Evolutionary conservation across 2,329 filamentous ascomycete genomes (phyloP).

Genomic region (Xylaria sp.): DNA sequence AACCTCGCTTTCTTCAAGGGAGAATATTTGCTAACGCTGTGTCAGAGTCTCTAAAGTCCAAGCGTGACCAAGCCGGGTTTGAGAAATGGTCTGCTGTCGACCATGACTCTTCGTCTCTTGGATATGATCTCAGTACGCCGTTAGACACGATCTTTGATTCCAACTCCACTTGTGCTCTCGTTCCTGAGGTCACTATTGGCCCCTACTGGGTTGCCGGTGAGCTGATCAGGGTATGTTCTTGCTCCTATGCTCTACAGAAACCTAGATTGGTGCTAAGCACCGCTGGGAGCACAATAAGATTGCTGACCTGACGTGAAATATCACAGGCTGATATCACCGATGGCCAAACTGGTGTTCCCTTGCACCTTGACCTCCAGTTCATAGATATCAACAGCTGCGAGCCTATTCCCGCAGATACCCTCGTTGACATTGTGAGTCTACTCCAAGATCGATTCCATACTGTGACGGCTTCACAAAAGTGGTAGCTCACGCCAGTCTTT

Average conservation of each 20-base stretch:
- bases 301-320: slow-evolving; percentile 2
- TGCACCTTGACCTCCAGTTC: slow-evolving; percentile 55
- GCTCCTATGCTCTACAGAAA: neutral
- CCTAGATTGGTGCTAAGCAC: neutral
- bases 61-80: slow-evolving; percentile 45
- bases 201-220: slow-evolving; percentile 51
- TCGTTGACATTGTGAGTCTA: slow-evolving; percentile 47
- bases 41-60: slow-evolving; percentile 43
- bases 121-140: slow-evolving; percentile 52
- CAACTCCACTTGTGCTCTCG: slow-evolving; percentile 47
- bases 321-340: slow-evolving; percentile 51
- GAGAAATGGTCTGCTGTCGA: slow-evolving; percentile 43
- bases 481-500: neutral
- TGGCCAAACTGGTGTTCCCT: slow-evolving; percentile 50
- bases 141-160: slow-evolving; percentile 49
- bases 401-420: slow-evolving; percentile 47
- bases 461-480: no score
- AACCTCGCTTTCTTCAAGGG: neutral
- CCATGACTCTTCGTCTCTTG: slow-evolving; percentile 44
- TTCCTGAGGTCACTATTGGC: slow-evolving; percentile 47
- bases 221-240: slow-evolving; percentile 47
- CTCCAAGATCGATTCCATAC: neutral
- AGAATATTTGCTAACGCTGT: neutral
- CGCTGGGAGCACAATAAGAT: no score
- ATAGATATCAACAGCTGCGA: slow-evolving; percentile 52